phyloP scores from a whole-genome alignment of 140 eudicot genomes.

The Senecio squalidus region DNA sequence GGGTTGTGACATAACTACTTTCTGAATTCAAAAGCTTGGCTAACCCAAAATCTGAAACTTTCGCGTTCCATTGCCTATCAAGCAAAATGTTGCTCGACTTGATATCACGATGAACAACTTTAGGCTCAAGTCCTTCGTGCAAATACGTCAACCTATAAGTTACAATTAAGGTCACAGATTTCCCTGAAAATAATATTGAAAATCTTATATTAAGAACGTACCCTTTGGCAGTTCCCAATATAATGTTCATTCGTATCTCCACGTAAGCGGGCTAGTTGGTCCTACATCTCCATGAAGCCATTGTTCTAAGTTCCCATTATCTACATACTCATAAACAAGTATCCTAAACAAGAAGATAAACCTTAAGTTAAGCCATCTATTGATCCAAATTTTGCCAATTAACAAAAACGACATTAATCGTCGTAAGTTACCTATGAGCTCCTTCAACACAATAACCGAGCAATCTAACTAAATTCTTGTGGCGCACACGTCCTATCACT shows the following conservation, averaged over 20 bases:
- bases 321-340: slow-evolving; percentile 86
- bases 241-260: slow-evolving; percentile 81
- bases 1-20: slow-evolving; percentile 76
- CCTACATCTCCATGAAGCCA: slow-evolving; percentile 99
- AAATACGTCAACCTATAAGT: slow-evolving; percentile 77
- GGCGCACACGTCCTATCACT: slow-evolving; percentile 89
- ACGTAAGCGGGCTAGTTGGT: slow-evolving; percentile 76
- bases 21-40: slow-evolving; percentile 94
- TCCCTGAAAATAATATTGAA: not conserved
- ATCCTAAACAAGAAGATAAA: slow-evolving; percentile 43
- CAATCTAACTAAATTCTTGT: slow-evolving; percentile 86
- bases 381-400: not conserved
- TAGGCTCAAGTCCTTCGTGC: slow-evolving; percentile 97
- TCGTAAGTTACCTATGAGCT: slow-evolving; percentile 64
- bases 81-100: slow-evolving; percentile 91
- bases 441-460: slow-evolving; percentile 98
- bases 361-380: too few species aligned
- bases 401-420: not conserved
- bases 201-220: slow-evolving; percentile 17
- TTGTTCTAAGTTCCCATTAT: slow-evolving; percentile 92
- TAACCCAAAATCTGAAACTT: slow-evolving; percentile 86
- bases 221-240: slow-evolving; percentile 94
- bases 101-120: slow-evolving; percentile 94
- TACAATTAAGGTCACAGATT: slow-evolving; percentile 12
- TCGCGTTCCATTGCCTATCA: slow-evolving; percentile 80